These are phyloP conservation scores for Metschnikowia lochheadii DNA, from an alignment of 805 yeast genomes.

Conservation along the genomic window DNA sequence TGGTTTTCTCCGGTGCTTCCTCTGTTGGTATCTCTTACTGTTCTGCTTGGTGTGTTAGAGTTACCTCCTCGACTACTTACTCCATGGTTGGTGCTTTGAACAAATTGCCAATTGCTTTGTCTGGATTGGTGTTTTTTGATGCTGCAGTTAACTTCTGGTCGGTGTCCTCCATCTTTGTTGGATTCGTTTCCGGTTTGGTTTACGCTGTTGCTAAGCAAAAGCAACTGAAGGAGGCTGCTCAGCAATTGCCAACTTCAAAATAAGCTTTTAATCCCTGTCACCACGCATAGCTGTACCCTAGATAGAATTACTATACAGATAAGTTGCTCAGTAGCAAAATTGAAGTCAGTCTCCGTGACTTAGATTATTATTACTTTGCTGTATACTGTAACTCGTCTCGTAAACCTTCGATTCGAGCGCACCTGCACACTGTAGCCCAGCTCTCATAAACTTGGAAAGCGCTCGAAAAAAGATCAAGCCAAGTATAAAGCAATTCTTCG, in stretches of 20 bases:
- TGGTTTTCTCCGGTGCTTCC: conserved; percentile 90
- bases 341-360: not conserved
- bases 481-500: conserved; percentile 5
- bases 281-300: not conserved
- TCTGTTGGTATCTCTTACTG: conserved; percentile 97
- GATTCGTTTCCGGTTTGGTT: conserved; percentile 92
- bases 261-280: conserved; percentile 1
- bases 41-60: conserved; percentile 99
- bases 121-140: conserved; percentile 92
- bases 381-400: not conserved
- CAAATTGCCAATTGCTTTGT: conserved; percentile 94
- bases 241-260: conserved; percentile 28
- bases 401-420: not conserved
- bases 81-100: conserved; percentile 99
- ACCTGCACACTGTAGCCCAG: conserved; percentile 1
- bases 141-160: conserved; percentile 93
- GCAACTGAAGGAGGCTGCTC: conserved; percentile 53
- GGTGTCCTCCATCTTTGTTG: conserved; percentile 84
- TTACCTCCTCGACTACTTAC: conserved; percentile 96
- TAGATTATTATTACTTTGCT: no score
- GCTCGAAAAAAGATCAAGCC: conserved; percentile 6
- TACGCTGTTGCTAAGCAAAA: conserved; percentile 94
- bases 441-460: conserved; percentile 1
- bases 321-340: not conserved
- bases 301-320: not conserved